Percentiles rank a stretch among this genome's conserved stretches.
Evolutionary conservation across 2,329 filamentous ascomycete species (phyloP).

Genomic region (Pyrenochaeta sp.): DNA sequence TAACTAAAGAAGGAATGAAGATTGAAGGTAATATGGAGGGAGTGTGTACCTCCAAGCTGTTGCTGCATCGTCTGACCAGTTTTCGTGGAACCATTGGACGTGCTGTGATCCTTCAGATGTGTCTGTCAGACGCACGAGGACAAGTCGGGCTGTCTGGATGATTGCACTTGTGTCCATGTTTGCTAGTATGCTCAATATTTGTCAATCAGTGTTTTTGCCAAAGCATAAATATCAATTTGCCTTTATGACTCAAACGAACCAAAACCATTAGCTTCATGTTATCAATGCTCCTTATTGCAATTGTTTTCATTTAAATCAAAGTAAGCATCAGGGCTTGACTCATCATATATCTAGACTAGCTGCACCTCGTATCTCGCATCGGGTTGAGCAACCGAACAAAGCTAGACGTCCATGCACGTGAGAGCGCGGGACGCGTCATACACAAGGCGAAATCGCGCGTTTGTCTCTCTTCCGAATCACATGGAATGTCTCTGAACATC

Average conservation of each 20-base stretch:
- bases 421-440: background rate
- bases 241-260: background rate
- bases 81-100: conserved; percentile 38
- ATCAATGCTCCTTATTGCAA: too few species aligned
- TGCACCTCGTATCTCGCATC: background rate
- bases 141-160: conserved; percentile 30
- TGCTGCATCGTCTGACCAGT: conserved; percentile 28
- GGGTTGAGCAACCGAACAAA: background rate
- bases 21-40: too few species aligned
- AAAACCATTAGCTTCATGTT: too few species aligned
- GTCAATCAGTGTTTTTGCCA: background rate
- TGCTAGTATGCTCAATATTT: too few species aligned
- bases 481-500: background rate
- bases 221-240: background rate
- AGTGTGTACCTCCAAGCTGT: conserved; percentile 30
- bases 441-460: background rate
- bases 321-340: too few species aligned
- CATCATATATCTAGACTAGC: too few species aligned
- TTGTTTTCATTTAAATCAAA: too few species aligned
- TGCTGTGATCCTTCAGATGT: conserved; percentile 26
- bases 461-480: background rate
- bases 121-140: conserved; percentile 33
- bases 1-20: background rate
- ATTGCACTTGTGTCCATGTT: background rate
- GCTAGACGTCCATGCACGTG: background rate